Evolutionary conservation across 306 rosid genomes (phyloP).

Genomic region (Amphicarpaea edgeworthii): DNA sequence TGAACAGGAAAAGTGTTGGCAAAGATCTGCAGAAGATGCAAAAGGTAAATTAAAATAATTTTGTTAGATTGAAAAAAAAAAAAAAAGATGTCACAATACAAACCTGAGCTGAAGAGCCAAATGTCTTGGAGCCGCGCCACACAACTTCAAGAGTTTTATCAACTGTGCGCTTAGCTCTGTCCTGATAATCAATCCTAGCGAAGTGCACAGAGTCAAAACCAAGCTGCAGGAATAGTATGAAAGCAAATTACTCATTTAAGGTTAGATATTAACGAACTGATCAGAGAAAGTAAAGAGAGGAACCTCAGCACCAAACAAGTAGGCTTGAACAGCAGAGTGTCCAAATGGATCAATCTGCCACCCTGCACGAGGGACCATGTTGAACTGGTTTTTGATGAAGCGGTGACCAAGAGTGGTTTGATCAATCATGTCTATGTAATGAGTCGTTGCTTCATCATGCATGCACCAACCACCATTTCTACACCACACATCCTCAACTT

Average conservation of each 20-base stretch:
- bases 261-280: no score
- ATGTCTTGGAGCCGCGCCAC: constrained; percentile 10
- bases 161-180: constrained; percentile 3
- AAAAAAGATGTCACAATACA: not conserved
- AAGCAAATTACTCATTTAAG: not conserved
- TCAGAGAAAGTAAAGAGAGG: no score
- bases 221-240: not conserved
- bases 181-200: constrained; percentile 20
- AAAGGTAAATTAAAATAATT: not conserved
- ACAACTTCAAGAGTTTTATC: constrained; percentile 7
- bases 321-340: no score
- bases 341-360: no score
- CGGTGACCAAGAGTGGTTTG: no score
- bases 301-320: no score
- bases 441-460: no score
- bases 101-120: constrained; percentile 12
- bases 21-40: not conserved
- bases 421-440: no score
- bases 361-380: no score
- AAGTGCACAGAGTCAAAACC: constrained; percentile 14
- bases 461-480: no score
- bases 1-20: constrained; percentile 6
- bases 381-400: no score
- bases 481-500: no score
- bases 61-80: not conserved